phyloP scores from a whole-genome alignment of 768 basidiomycete species.

The Naematelia aurantialba region DNA sequence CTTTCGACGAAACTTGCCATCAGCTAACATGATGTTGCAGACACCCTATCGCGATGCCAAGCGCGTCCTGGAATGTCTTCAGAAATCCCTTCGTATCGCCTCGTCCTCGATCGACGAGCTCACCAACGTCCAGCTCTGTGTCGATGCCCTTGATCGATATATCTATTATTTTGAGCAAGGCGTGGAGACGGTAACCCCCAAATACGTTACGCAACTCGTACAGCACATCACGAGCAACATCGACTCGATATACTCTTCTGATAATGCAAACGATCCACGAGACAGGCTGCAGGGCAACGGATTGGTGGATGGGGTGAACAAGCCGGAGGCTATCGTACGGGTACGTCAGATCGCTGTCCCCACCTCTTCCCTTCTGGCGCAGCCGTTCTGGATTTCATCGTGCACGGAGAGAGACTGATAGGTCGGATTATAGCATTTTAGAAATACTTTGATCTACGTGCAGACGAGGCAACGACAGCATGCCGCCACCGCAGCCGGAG shows the following conservation, averaged over 20 bases:
- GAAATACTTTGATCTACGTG: constrained; percentile 81
- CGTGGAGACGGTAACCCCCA: constrained; percentile 87
- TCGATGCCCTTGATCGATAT: constrained; percentile 92
- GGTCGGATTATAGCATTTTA: constrained; percentile 67
- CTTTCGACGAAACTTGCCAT: not conserved
- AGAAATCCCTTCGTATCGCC: constrained; percentile 92
- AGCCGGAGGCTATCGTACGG: constrained; percentile 78
- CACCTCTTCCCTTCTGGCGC: not conserved
- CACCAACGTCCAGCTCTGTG: constrained; percentile 91
- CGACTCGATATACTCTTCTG: constrained; percentile 74
- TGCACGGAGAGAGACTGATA: not conserved
- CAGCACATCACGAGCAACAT: constrained; percentile 92
- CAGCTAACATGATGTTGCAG: constrained; percentile 25
- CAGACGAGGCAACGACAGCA: constrained; percentile 62
- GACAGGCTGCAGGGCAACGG: constrained; percentile 59
- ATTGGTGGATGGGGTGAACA: constrained; percentile 84
- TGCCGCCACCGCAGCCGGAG: constrained; percentile 18
- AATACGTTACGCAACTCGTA: constrained; percentile 93
- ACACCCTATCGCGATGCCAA: constrained; percentile 73
- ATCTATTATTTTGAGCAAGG: constrained; percentile 92
- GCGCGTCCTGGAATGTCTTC: constrained; percentile 92
- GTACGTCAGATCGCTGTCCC: constrained; percentile 19
- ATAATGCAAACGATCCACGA: constrained; percentile 57
- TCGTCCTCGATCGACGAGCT: constrained; percentile 96
- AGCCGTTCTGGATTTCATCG: not conserved